Conservation (phyloP, 306 rosid species). For the Citrullus mucosospermus region DNA sequence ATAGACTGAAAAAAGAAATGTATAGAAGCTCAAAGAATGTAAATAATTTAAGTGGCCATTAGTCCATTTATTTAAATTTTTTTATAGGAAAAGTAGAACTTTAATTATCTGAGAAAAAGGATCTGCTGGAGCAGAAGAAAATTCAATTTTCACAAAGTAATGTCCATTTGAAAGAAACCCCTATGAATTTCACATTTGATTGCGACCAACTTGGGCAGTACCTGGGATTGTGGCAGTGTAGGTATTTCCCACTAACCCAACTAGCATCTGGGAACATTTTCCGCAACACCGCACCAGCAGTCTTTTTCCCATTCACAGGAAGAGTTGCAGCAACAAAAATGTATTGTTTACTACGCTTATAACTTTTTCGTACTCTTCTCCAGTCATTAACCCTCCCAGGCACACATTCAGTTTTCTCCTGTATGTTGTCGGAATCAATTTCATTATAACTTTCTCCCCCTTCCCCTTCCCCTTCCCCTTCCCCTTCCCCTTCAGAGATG, state of each 20-base stretch:
- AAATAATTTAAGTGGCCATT: not conserved
- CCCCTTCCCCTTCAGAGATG: not conserved
- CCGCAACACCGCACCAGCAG: conserved; percentile 72
- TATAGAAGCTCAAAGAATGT: not conserved
- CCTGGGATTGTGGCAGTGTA: conserved; percentile 96
- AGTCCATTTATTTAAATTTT: not conserved
- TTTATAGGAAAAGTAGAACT: not conserved
- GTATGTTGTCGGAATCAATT: conserved; percentile 14
- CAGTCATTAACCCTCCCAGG: conserved; percentile 36
- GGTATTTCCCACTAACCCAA: conserved; percentile 88
- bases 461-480: conserved; percentile 18
- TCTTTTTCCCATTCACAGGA: conserved; percentile 89
- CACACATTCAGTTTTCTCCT: conserved; percentile 22
- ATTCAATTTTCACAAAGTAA: not conserved
- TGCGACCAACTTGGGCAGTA: conserved; percentile 12
- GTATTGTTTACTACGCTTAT: conserved; percentile 79
- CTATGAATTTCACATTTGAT: not conserved
- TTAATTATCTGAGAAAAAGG: not conserved
- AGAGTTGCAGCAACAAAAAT: conserved; percentile 96
- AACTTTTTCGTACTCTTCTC: conserved; percentile 72
- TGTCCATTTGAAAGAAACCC: not conserved
- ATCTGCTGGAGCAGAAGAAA: not conserved
- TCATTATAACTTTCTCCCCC: conserved; percentile 32
- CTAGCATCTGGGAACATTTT: conserved; percentile 73
- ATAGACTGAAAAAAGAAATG: not conserved